Evolutionary conservation across 108 stramenopile species (phyloP), one percentile per base, ranked within the genome.

Genomic region (Schizochytrium sp.): DNA sequence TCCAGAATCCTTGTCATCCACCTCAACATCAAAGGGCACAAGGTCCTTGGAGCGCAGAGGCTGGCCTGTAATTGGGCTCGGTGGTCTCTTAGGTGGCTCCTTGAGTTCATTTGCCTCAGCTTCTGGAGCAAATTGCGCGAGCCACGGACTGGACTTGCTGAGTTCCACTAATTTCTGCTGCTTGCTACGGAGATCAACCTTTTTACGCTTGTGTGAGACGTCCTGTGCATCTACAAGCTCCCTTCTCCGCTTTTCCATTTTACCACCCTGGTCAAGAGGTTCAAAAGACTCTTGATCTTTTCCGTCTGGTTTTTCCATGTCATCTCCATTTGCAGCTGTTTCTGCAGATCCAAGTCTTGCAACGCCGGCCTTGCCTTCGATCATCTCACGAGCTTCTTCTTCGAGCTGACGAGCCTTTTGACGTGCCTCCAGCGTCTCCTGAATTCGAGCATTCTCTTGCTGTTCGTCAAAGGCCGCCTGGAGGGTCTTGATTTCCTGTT

Each of bases 101-200:
- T 2, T 10, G 5, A 55, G 50, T 7, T 47, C 38, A 5, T 38
- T 53, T 17, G 76, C 76, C n/a, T 49, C 28, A 10, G 76, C 76
- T 38, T 49, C 47, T n/a, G 76, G 76, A 55, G 76, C 53, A 55
- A 83, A 83, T 47, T 53, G 76, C 2, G 76, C 53, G 40, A 83
- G 76, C 76, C 76, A 83, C 10, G 76, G 76, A 55, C 76, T 83
- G 50, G 76, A 83, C 5, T 55, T n/a, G 15, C 53, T 55, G 50
- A 83, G 53, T 53, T 55, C 53, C 50, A 49, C 50, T n/a, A 83
- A 53, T 42, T 83, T 83, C 40, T 83, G 50, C 76, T 83, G 50
- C 0, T 40, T 17, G 28, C 50, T 55, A 40, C 50, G 47, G 5
- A 83, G 3, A 28, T 83, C 76, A 47, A 83, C 76, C 53, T 83